Conservation (phyloP, 257 asterid genomes). For the Osmanthus fragrans region DNA sequence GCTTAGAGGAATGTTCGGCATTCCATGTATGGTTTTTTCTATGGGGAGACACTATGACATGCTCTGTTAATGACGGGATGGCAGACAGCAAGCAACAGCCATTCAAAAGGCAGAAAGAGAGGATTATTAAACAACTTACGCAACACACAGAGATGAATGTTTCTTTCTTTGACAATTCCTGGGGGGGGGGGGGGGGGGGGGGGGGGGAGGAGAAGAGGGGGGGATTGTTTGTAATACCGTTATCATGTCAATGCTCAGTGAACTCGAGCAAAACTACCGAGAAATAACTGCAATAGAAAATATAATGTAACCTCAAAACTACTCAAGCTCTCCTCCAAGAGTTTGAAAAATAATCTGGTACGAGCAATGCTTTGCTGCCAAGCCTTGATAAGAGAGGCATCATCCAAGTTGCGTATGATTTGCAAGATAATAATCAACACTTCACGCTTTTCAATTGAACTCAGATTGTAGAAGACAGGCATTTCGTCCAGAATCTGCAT, state of each 20-base stretch:
- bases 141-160: constrained; percentile 15
- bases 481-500: constrained; percentile 94
- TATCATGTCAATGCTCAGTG: constrained; percentile 7
- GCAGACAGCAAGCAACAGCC: constrained; percentile 6
- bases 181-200: background rate
- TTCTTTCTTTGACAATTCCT: background rate
- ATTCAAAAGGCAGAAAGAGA: background rate
- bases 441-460: constrained; percentile 92
- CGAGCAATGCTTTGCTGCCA: constrained; percentile 99
- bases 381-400: constrained; percentile 88
- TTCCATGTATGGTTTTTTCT: constrained; percentile 6
- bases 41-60: background rate
- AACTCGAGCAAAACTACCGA: constrained; percentile 7
- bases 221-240: background rate
- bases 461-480: constrained; percentile 98
- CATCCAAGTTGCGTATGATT: constrained; percentile 93
- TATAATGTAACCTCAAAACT: constrained; percentile 80
- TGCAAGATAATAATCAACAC: constrained; percentile 76
- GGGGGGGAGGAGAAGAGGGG: no score
- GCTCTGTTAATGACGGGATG: background rate
- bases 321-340: constrained; percentile 85
- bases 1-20: background rate
- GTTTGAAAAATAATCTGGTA: constrained; percentile 95
- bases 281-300: background rate
- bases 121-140: background rate